Percentiles rank a stretch among this genome's conserved stretches.
phyloP scores from a whole-genome alignment of 805 yeast genomes.

The Pichia eremophila region DNA sequence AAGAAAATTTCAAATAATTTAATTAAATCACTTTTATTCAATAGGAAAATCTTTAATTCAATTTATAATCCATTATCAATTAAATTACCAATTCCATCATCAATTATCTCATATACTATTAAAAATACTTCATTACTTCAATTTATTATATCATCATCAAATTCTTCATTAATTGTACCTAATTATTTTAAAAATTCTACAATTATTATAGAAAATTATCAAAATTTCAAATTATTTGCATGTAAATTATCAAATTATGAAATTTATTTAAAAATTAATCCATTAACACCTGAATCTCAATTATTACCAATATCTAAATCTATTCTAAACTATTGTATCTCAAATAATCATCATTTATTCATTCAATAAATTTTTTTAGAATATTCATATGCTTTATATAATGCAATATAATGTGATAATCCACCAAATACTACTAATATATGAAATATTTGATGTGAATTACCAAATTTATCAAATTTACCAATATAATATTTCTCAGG shows the following conservation, averaged over 20 bases:
- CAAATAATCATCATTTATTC: background rate
- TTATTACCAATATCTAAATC: background rate
- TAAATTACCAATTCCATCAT: background rate
- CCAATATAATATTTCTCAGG: slow-evolving; percentile 71
- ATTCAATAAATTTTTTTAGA: slow-evolving; percentile 26
- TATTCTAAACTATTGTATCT: background rate
- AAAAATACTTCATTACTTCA: slow-evolving; percentile 61
- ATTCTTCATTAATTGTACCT: no score
- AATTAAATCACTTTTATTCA: slow-evolving; percentile 31
- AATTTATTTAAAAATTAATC: background rate
- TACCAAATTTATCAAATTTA: slow-evolving; percentile 58
- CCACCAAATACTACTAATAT: slow-evolving; percentile 71
- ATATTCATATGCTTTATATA: slow-evolving; percentile 45
- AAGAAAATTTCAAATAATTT: slow-evolving; percentile 50
- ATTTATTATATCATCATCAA: slow-evolving; percentile 29
- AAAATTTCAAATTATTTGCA: background rate
- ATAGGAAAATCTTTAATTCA: slow-evolving; percentile 16
- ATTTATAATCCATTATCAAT: slow-evolving; percentile 7
- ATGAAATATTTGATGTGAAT: slow-evolving; percentile 82
- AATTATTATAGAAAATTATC: slow-evolving; percentile 5
- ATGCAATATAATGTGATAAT: slow-evolving; percentile 57
- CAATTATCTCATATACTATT: slow-evolving; percentile 52
- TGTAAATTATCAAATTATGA: background rate
- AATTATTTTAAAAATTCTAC: slow-evolving; percentile 20
- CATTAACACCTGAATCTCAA: background rate